These are phyloP conservation scores for Trichaptum fuscoviolaceum DNA, from an alignment of 768 basidiomycete species.

Conservation along the genomic window DNA sequence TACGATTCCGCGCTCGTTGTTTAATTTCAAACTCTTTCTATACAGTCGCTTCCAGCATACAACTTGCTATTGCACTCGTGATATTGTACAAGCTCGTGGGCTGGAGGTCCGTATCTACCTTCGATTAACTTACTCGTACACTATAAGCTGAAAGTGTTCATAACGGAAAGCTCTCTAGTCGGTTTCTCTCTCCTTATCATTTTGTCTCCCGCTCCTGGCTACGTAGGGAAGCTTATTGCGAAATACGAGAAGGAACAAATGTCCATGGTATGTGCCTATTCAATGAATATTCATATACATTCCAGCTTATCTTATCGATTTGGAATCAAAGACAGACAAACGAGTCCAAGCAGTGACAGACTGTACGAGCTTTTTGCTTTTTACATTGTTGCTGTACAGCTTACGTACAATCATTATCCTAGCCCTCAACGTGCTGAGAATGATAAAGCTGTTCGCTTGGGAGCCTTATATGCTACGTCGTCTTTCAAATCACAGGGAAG, in stretches of 20 bases:
- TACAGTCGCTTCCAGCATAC: conserved; percentile 17
- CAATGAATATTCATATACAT: not conserved
- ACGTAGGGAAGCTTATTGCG: conserved; percentile 44
- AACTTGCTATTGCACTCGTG: conserved; percentile 32
- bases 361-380: conserved; percentile 8
- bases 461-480: conserved; percentile 25
- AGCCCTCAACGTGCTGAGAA: conserved; percentile 23
- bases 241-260: conserved; percentile 44
- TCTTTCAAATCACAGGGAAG: not conserved
- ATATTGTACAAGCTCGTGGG: conserved; percentile 43
- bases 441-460: conserved; percentile 40
- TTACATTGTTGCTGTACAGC: not conserved
- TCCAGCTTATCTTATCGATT: not conserved
- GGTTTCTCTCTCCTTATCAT: conserved; percentile 50
- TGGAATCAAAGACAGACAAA: conserved; percentile 24
- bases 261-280: conserved; percentile 31
- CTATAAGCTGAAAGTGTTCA: not conserved
- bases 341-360: conserved; percentile 34
- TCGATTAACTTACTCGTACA: not conserved
- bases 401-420: not conserved
- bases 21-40: not conserved
- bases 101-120: conserved; percentile 34
- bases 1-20: no score
- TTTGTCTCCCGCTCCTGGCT: conserved; percentile 54
- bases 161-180: conserved; percentile 41